Conservation (phyloP, 2,329 filamentous ascomycete species). For the Xylariaceae sp. region DNA sequence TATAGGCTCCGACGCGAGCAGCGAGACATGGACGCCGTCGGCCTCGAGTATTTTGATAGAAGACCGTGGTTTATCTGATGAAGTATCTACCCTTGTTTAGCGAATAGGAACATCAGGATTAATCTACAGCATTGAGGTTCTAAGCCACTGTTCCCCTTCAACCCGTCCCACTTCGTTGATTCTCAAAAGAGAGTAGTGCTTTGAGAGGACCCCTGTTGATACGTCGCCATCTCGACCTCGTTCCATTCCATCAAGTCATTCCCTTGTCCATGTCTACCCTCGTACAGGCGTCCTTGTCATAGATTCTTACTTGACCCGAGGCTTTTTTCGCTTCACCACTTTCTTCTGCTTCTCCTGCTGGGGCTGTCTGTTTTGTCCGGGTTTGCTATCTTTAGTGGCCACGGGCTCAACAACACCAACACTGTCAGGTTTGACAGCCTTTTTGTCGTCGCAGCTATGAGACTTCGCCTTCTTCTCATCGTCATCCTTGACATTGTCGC, state of each 20-base stretch:
- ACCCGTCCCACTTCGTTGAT: not conserved
- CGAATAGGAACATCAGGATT: slow-evolving; percentile 7
- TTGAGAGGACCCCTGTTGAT: not conserved
- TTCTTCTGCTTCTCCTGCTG: not conserved
- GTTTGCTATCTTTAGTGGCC: not conserved
- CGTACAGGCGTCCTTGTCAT: not conserved
- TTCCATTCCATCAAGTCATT: not conserved
- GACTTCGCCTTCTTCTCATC: no score
- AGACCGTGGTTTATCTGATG: slow-evolving; percentile 15
- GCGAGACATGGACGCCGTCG: slow-evolving; percentile 12
- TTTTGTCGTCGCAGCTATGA: no score
- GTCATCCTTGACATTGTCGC: no score
- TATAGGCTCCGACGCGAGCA: slow-evolving; percentile 13
- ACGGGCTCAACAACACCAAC: no score
- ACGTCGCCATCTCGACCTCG: not conserved
- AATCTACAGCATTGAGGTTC: slow-evolving; percentile 1
- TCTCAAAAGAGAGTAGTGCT: not conserved
- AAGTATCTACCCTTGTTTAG: slow-evolving; percentile 12
- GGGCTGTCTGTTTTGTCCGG: not conserved
- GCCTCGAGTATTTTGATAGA: slow-evolving; percentile 16
- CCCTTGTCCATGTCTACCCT: not conserved
- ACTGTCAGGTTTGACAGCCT: no score
- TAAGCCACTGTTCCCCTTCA: not conserved
- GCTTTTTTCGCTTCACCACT: not conserved
- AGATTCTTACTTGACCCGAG: not conserved